phyloP scores from a whole-genome alignment of 148 eudicot species.

The Beta vulgaris region DNA sequence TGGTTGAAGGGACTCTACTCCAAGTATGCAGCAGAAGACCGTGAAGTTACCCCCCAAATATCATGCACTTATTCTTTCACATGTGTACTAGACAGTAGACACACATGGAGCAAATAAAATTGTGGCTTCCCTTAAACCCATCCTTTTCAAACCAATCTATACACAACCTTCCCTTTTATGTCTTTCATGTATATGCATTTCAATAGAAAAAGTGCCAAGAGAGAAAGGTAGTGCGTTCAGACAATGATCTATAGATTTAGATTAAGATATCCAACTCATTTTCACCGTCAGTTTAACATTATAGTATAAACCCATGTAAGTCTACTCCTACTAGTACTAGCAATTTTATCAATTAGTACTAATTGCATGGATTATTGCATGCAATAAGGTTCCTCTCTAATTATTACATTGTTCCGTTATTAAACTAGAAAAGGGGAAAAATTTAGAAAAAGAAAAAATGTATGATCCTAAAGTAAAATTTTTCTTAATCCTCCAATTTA shows the following conservation, averaged over 20 bases:
- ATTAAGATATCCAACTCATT: not conserved
- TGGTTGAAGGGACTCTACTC: not conserved
- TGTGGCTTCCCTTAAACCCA: no score
- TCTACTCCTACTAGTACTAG: not conserved
- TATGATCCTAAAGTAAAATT: no score
- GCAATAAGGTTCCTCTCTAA: no score
- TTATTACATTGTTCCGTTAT: no score
- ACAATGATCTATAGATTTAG: not conserved
- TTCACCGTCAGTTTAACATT: not conserved
- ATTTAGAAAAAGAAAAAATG: no score
- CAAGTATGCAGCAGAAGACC: slow-evolving; percentile 15
- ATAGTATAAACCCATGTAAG: not conserved
- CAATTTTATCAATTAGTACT: no score
- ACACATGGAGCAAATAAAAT: not conserved
- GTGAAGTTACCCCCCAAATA: not conserved
- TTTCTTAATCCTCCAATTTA: no score
- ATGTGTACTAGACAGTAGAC: not conserved
- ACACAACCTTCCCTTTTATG: not conserved
- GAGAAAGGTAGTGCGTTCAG: not conserved
- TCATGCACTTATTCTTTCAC: slow-evolving; percentile 5
- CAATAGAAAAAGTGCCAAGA: not conserved
- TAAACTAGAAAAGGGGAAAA: no score
- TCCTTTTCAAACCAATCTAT: not conserved
- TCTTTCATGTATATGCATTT: not conserved
- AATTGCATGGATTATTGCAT: no score